Evolutionary conservation across 768 basidiomycete genomes (phyloP).

Genomic region (Filobasidium floriforme): DNA sequence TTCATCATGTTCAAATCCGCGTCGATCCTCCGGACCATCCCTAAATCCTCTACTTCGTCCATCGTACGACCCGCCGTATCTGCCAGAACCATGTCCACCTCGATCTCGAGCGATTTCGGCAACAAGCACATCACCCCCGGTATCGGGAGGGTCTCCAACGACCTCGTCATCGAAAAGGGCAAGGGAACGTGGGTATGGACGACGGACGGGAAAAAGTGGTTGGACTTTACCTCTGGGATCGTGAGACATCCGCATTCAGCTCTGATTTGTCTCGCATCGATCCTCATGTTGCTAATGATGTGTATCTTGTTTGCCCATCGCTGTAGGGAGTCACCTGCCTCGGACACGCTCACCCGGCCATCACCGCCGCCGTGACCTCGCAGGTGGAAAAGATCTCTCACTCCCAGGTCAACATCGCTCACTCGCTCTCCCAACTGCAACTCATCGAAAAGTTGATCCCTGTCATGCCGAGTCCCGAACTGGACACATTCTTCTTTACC

Average conservation of each 20-base stretch:
- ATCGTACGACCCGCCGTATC: neutral
- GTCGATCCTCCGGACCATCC: neutral
- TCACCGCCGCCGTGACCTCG: constrained; percentile 33
- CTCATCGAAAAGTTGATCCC: constrained; percentile 79
- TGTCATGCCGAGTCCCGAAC: constrained; percentile 78
- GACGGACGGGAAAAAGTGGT: constrained; percentile 61
- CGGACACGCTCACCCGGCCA: constrained; percentile 37
- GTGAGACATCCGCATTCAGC: constrained; percentile 32
- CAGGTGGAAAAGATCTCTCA: constrained; percentile 38
- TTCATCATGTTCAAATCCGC: neutral
- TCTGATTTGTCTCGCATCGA: neutral
- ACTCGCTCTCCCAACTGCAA: constrained; percentile 74
- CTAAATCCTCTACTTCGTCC: neutral
- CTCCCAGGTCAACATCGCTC: constrained; percentile 63
- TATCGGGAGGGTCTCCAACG: constrained; percentile 40
- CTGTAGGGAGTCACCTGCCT: neutral
- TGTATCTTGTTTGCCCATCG: constrained; percentile 57
- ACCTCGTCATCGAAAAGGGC: constrained; percentile 39
- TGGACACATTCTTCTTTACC: constrained; percentile 96
- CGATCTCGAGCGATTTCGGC: constrained; percentile 40
- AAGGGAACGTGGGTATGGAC: constrained; percentile 63
- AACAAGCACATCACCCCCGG: constrained; percentile 44
- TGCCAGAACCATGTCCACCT: neutral
- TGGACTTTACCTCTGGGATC: constrained; percentile 80
- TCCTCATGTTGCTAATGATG: constrained; percentile 39